phyloP scores from a whole-genome alignment of 2,329 filamentous ascomycete species.

The Claviceps maximensis region DNA sequence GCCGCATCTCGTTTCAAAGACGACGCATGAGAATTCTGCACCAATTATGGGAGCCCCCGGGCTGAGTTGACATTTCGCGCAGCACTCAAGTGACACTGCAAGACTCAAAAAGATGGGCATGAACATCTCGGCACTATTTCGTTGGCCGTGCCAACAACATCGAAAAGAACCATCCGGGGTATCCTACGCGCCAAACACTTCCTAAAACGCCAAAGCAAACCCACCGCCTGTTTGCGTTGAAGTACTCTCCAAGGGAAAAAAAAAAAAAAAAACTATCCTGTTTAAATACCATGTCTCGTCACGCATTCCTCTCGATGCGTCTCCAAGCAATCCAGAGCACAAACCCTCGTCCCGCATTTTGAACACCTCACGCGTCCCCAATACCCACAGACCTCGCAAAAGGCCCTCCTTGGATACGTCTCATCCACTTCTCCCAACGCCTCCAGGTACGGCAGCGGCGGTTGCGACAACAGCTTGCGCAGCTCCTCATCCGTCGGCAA shows the following conservation, averaged over 20 bases:
- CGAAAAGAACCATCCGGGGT: neutral
- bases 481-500: slow-evolving; percentile 49
- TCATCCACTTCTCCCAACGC: slow-evolving; percentile 35
- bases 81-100: neutral
- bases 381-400: slow-evolving; percentile 72
- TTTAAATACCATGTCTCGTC: slow-evolving; percentile 44
- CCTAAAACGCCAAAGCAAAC: neutral
- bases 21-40: neutral
- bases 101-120: neutral
- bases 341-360: slow-evolving; percentile 68
- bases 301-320: slow-evolving; percentile 61
- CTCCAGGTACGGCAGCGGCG: slow-evolving; percentile 56
- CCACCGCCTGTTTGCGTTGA: neutral
- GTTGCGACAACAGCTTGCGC: slow-evolving; percentile 46
- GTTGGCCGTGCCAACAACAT: neutral
- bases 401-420: slow-evolving; percentile 46
- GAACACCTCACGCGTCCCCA: slow-evolving; percentile 66
- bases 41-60: neutral
- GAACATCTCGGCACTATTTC: neutral
- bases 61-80: neutral
- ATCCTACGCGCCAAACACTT: slow-evolving; percentile 7
- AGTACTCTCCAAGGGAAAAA: neutral
- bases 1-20: neutral
- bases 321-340: slow-evolving; percentile 61
- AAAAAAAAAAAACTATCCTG: neutral